phyloP scores from a whole-genome alignment of 225 moss, liverwort and hornwort species.

The Polytrichum formosum region DNA sequence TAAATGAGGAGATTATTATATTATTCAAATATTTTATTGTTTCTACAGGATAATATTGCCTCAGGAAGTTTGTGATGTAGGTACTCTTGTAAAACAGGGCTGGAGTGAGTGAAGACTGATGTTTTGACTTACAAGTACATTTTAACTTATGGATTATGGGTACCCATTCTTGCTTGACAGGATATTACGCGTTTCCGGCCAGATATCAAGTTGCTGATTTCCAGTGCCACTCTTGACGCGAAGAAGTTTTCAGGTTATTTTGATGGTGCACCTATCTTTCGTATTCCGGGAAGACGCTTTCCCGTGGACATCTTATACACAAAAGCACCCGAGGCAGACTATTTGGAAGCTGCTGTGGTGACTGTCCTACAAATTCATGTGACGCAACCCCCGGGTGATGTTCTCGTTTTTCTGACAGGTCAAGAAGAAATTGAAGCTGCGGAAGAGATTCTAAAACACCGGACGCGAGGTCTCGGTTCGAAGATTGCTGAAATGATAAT shows the following conservation, averaged over 20 bases:
- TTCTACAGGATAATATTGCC: too few relatives aligned
- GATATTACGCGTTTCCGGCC: conserved; percentile 92
- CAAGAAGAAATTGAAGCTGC: conserved; percentile 98
- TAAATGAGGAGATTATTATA: not conserved
- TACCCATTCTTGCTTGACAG: conserved; percentile 21
- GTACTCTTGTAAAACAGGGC: too few relatives aligned
- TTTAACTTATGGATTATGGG: too few relatives aligned
- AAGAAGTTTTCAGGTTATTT: conserved; percentile 88
- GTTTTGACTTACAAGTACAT: too few relatives aligned
- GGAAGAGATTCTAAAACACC: conserved; percentile 88
- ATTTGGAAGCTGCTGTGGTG: conserved; percentile 82
- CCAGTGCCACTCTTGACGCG: conserved; percentile 93
- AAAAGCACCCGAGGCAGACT: conserved; percentile 95
- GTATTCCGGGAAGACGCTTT: conserved; percentile 90
- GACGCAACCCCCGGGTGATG: conserved; percentile 70
- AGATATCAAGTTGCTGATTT: conserved; percentile 90
- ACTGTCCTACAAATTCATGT: conserved; percentile 90
- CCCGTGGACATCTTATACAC: conserved; percentile 88
- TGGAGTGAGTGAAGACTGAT: too few relatives aligned
- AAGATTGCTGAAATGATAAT: conserved; percentile 93
- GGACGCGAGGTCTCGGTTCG: conserved; percentile 87
- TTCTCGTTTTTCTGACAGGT: conserved; percentile 82
- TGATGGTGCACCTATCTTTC: conserved; percentile 91
- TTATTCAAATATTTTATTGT: not conserved
- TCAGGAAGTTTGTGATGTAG: too few relatives aligned